These are phyloP conservation scores for Colletotrichum filicis DNA, from an alignment of 2,329 filamentous ascomycete species.

Conservation along the genomic window DNA sequence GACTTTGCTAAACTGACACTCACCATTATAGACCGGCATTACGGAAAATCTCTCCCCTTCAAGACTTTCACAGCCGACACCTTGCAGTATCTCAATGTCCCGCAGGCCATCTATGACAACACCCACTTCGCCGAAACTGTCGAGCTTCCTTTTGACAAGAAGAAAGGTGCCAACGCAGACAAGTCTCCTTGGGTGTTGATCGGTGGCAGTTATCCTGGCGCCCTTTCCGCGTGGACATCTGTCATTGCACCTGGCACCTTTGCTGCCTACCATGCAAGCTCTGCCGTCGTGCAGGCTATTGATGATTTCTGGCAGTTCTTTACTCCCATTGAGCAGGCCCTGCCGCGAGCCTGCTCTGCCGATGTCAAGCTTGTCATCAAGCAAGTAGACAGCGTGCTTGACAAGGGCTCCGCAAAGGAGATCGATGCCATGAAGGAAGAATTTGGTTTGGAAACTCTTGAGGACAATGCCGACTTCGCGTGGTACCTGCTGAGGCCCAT, in stretches of 20 bases:
- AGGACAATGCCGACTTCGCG: constrained; percentile 22
- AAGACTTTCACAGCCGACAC: constrained; percentile 29
- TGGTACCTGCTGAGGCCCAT: constrained; percentile 11
- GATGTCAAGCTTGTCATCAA: constrained; percentile 58
- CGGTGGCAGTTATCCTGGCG: constrained; percentile 63
- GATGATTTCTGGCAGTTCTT: constrained; percentile 61
- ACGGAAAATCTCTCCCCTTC: constrained; percentile 26
- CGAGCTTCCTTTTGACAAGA: constrained; percentile 50
- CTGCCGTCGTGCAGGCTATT: constrained; percentile 59
- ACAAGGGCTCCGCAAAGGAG: constrained; percentile 22
- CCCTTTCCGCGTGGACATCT: constrained; percentile 59
- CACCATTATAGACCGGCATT: constrained; percentile 24
- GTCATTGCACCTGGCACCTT: constrained; percentile 58
- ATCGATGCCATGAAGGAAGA: constrained; percentile 25
- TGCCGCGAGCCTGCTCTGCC: constrained; percentile 51
- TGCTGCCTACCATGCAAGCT: constrained; percentile 62
- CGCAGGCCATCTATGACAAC: constrained; percentile 32
- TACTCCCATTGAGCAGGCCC: constrained; percentile 52
- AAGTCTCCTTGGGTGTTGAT: constrained; percentile 63
- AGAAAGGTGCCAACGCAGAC: constrained; percentile 43
- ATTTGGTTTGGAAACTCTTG: constrained; percentile 16
- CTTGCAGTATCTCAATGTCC: constrained; percentile 26
- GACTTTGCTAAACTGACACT: neutral
- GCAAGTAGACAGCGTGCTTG: constrained; percentile 55
- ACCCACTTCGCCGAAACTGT: constrained; percentile 40